These are phyloP conservation scores for Colletotrichum sp. DNA, from an alignment of 2,329 filamentous ascomycete species.

Conservation along the genomic window DNA sequence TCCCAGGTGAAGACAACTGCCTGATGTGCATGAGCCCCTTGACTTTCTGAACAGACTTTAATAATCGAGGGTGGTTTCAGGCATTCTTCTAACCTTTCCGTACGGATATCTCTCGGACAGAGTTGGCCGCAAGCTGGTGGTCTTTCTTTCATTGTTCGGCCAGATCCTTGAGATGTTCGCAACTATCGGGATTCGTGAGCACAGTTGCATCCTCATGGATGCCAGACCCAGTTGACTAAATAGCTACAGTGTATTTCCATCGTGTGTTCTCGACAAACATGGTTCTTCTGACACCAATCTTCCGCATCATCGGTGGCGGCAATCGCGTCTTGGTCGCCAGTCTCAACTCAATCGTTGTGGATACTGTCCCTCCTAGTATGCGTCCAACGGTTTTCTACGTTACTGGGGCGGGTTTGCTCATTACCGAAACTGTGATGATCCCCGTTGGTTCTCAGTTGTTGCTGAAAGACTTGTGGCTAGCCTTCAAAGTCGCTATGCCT, in stretches of 20 bases:
- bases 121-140: not conserved
- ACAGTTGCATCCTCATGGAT: not conserved
- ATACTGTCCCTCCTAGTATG: not conserved
- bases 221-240: not conserved
- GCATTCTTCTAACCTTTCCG: not conserved
- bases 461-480: not conserved
- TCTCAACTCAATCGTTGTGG: not conserved
- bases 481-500: not conserved
- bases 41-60: not conserved
- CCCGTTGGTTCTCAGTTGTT: not conserved
- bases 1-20: not conserved
- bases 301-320: not conserved
- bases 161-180: not conserved
- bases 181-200: not conserved
- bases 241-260: not conserved
- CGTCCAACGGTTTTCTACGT: not conserved
- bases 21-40: not conserved
- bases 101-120: not conserved
- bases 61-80: not conserved
- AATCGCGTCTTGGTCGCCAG: not conserved
- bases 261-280: not conserved
- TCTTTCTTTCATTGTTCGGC: not conserved
- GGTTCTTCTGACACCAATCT: not conserved
- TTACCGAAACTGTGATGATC: not conserved
- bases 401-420: not conserved